phyloP scores from a whole-genome alignment of 345 rosid species.

The Hibiscus tridactylites region DNA sequence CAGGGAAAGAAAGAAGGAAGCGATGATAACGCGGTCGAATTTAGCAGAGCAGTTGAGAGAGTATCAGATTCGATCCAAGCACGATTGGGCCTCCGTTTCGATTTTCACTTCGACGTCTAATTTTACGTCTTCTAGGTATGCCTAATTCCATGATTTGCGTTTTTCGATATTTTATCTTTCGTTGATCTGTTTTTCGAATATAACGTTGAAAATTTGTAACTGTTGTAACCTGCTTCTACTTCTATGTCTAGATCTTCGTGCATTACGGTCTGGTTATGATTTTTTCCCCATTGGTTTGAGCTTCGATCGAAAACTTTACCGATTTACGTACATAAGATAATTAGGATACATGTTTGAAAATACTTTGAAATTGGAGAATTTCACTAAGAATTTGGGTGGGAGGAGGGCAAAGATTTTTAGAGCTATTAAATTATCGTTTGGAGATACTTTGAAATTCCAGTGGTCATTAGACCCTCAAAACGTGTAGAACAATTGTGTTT shows the following conservation, averaged over 20 bases:
- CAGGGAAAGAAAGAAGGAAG: slow-evolving; percentile 7
- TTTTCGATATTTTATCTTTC: background rate
- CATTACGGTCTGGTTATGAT: background rate
- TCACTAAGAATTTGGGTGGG: background rate
- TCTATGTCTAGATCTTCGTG: background rate
- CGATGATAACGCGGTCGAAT: slow-evolving; percentile 96
- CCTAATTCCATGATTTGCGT: background rate
- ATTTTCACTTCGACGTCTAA: slow-evolving; percentile 82
- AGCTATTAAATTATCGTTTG: background rate
- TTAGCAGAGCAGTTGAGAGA: slow-evolving; percentile 88
- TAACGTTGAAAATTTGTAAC: background rate
- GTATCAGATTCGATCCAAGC: slow-evolving; percentile 91
- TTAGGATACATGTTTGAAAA: background rate
- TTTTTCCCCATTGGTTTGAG: background rate
- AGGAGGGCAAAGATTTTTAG: background rate
- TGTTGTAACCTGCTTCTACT: background rate
- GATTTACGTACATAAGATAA: background rate
- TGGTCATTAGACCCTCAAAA: background rate
- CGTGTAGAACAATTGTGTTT: background rate
- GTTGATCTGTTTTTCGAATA: background rate
- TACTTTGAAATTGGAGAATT: no score
- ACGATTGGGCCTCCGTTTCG: slow-evolving; percentile 97
- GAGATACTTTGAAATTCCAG: background rate
- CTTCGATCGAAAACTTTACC: background rate
- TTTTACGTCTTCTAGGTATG: slow-evolving; percentile 63